A percentile compares a stretch with the other conserved stretches of the same genome.
phyloP scores from a whole-genome alignment of 148 eudicot genomes.

The Salicornia ramosissima region DNA sequence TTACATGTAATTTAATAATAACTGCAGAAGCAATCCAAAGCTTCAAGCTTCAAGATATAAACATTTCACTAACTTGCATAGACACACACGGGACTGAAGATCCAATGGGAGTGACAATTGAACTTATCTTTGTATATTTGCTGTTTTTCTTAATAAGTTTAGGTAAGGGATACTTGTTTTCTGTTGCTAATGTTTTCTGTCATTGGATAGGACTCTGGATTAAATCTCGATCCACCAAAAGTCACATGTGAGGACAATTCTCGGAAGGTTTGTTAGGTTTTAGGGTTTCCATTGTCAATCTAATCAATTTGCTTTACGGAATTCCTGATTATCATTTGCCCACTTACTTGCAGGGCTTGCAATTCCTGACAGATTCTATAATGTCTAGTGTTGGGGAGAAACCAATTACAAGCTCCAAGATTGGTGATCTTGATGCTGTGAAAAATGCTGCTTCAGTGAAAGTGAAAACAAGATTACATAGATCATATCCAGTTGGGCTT shows the following conservation, averaged over 20 bases:
- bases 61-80: background rate
- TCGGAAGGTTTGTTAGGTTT: slow-evolving; percentile 45
- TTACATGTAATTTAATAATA: background rate
- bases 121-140: background rate
- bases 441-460: slow-evolving; percentile 32
- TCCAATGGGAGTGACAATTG: background rate
- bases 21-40: background rate
- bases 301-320: background rate
- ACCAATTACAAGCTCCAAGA: slow-evolving; percentile 28
- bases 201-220: slow-evolving; percentile 47
- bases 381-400: slow-evolving; percentile 32
- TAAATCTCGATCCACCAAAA: slow-evolving; percentile 44
- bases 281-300: background rate
- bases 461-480: slow-evolving; percentile 58
- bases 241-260: slow-evolving; percentile 44
- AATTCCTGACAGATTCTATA: slow-evolving; percentile 50
- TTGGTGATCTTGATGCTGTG: slow-evolving; percentile 23
- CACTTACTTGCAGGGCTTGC: slow-evolving; percentile 58
- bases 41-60: background rate
- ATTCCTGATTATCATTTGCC: slow-evolving; percentile 22
- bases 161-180: background rate
- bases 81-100: background rate
- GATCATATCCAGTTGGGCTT: slow-evolving; percentile 69
- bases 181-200: background rate
- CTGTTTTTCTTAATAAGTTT: background rate